Base-by-base conservation (phyloP, 1,284 basidiomycete species). In the Ustilago tritici region DNA sequence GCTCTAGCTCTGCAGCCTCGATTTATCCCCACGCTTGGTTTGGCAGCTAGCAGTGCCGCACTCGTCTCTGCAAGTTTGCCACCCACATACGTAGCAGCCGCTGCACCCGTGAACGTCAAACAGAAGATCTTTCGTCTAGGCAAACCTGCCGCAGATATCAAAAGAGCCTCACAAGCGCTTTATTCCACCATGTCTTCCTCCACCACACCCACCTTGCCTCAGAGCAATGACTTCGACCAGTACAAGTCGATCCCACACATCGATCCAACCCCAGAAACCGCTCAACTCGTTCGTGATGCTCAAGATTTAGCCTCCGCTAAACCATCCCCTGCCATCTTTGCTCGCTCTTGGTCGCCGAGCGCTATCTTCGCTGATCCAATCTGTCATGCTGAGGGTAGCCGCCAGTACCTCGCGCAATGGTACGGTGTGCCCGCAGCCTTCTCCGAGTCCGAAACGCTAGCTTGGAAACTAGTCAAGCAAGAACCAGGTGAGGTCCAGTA, bases 391-490 rank as follows among this genome's bases (percentile, higher is more conserved):
- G 15, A 35, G 12, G 70, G 71, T 9, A 19, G 53, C 40, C 23
- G 41, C 0, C 69, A 72, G 58, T 76, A 72, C 58, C 57, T 70
- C 40, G 67, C 67, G 2, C 84, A 92, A 88, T 91, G 90, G 89
- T 91, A 89, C 87, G 89, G 89, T 14, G 86, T 92, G 92, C 87
- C 90, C 4, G 91, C 90, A 71, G 68, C 90, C 1, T 89, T 90
- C 74, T 87, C 89, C 5, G 86, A 88, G 35, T 90, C 90, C 0
- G 88, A 89, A 68, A 89, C 88, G 3, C 79, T 90, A 15, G 88
- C 88, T 10, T 88, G 87, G 55, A 89, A 90, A 32, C 87, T 92
- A 10, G 91, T 89, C 4, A 62, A 65, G 17, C 64, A 82, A 46
- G 77, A 86, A 4, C 91, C 91, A 1, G 90, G 90, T 78, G 88